Evolutionary conservation across 306 rosid species (phyloP).

Genomic region (Vigna radiata): DNA sequence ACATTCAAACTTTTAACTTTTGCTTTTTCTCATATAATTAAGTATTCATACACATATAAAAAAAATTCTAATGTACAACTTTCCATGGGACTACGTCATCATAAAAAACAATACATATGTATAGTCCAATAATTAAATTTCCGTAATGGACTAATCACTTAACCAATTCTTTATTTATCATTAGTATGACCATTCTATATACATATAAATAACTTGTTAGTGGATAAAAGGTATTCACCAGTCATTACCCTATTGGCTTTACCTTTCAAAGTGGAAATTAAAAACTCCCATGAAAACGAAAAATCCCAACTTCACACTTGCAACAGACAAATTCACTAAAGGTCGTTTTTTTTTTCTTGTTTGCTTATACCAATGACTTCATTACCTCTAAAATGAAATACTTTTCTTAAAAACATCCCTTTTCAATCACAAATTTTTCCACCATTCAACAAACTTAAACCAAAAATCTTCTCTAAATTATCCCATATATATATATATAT

Average conservation of each 20-base stretch:
- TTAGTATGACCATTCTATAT: not conserved
- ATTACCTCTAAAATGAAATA: too few species aligned
- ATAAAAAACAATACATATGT: not conserved
- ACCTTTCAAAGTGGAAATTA: conserved; percentile 39
- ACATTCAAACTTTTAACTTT: conserved; percentile 44
- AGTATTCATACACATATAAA: not conserved
- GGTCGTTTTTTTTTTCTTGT: not conserved
- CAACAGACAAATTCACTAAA: conserved; percentile 2
- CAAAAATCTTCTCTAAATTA: too few species aligned
- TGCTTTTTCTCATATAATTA: conserved; percentile 17
- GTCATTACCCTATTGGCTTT: conserved; percentile 46
- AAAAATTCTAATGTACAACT: conserved; percentile 23
- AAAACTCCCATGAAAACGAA: not conserved
- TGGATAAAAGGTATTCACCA: conserved; percentile 42
- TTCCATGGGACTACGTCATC: conserved; percentile 39
- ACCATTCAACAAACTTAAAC: too few species aligned
- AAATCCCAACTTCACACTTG: conserved; percentile 14
- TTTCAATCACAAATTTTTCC: too few species aligned
- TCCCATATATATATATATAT: too few species aligned
- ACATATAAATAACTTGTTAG: conserved; percentile 6
- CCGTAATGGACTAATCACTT: conserved; percentile 34
- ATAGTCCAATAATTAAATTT: conserved; percentile 24
- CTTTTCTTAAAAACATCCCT: too few species aligned
- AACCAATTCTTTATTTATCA: conserved; percentile 24
- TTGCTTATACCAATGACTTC: too few species aligned